Base-by-base conservation (phyloP, 352 stramenopile genomes). In the Globisporangium orthogonon region DNA sequence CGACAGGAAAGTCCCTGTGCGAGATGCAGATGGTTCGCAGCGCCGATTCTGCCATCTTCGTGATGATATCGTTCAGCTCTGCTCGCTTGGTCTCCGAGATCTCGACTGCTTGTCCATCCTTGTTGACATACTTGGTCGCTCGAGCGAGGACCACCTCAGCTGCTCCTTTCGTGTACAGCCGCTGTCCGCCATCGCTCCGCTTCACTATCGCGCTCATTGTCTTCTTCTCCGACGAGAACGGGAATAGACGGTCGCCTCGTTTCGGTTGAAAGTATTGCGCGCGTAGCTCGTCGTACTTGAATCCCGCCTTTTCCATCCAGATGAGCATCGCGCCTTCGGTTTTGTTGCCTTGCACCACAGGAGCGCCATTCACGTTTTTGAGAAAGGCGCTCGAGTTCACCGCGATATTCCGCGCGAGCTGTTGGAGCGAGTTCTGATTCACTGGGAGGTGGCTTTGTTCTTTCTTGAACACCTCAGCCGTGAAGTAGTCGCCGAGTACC, bases 21-120 rank as follows among this genome's bases (percentile, higher is more conserved):
- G 84, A 83, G 37, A 97, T 62, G 58, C 86, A 95, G n/a, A 97
- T 85, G 3, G 87, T 96, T 17, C 89, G 83, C 3, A 97, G 69
- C 1, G 85, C 87, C 3, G 66, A 74, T 18, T 95, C 77, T 0
- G 87, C 87, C 87, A 96, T 95, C 50, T 76, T 69, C 4, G 73
- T 71, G 56, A 94, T 94, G 37, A 85, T 69, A 2, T 49, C 53
- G 52, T 88, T 79, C 35, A 96, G 78, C 49, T 97, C 84, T 14
- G 74, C 58, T 46, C 83, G 76, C 39, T 77, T 81, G 29, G 66
- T 71, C 7, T 74, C 52, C 2, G 85, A 87, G 37, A 95, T 58
- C 0, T 75, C 79, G 18, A 75, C 65, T 18, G 80, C 61, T 1
- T 66, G 41, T 1, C 73, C 77, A 17, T 91, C 68, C 4, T 65